phyloP scores from a whole-genome alignment of 805 yeast species.

The Cyberlindnera xylosilytica region DNA sequence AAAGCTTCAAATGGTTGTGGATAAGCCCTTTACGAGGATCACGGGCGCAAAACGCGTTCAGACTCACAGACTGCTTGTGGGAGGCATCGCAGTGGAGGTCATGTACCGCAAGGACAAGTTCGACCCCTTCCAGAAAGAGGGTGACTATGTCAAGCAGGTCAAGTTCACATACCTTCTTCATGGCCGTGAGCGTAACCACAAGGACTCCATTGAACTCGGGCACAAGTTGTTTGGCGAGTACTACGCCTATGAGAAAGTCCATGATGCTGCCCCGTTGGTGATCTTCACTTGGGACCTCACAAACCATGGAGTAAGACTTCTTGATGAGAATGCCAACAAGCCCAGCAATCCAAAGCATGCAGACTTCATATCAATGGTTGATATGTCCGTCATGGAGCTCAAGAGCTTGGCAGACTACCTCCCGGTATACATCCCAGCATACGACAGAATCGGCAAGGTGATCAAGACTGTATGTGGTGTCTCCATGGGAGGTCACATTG shows the following conservation, averaged over 20 bases:
- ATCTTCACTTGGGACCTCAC: conserved; percentile 22
- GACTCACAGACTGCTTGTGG: conserved; percentile 3
- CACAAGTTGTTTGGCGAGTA: conserved; percentile 5
- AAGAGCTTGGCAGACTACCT: conserved; percentile 20
- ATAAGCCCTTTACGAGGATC: not conserved
- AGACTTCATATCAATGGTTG: conserved; percentile 18
- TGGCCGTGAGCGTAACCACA: conserved; percentile 6
- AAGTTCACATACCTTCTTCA: conserved; percentile 9
- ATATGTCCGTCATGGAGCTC: conserved; percentile 19
- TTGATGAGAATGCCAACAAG: conserved; percentile 10
- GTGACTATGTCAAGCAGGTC: not conserved
- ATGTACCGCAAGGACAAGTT: conserved; percentile 4
- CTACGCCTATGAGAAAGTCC: not conserved
- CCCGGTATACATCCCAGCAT: conserved; percentile 12
- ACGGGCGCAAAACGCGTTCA: not conserved
- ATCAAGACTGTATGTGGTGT: conserved; percentile 18
- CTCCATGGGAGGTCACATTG: conserved; percentile 26
- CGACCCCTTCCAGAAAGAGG: conserved; percentile 4
- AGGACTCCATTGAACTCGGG: conserved; percentile 2
- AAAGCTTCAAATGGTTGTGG: not conserved
- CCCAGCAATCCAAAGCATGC: conserved; percentile 23
- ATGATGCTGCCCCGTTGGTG: conserved; percentile 9
- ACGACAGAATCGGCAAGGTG: conserved; percentile 2
- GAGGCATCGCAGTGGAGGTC: conserved; percentile 10
- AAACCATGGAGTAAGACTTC: conserved; percentile 21